A percentile compares a stretch with the other conserved stretches of the same genome.
Evolutionary conservation across 129 eudicot genomes (phyloP).

Genomic region (Lonicera japonica): DNA sequence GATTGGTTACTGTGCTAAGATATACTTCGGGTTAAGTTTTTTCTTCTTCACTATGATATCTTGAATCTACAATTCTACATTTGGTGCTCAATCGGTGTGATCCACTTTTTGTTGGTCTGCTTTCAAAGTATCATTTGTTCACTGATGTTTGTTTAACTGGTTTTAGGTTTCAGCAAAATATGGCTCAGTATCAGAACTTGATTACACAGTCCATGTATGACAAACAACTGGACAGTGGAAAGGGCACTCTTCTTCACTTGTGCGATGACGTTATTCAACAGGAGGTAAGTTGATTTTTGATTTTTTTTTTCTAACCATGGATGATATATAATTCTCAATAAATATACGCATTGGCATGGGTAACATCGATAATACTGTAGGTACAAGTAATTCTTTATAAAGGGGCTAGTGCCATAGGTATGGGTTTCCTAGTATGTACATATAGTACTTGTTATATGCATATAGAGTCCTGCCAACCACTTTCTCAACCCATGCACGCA

Average conservation of each 20-base stretch:
- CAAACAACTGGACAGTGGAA: conserved; percentile 96
- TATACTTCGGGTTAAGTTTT: conserved; percentile 67
- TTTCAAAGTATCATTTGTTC: not conserved
- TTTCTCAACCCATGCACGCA: no score
- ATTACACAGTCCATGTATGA: conserved; percentile 98
- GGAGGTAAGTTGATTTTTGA: conserved; percentile 50
- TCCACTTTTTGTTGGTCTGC: not conserved
- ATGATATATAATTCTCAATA: no score
- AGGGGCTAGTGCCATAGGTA: no score
- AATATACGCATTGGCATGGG: no score
- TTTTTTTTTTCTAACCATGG: not conserved
- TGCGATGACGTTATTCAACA: conserved; percentile 99
- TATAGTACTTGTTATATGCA: no score
- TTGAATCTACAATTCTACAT: not conserved
- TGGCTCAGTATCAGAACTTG: conserved; percentile 77
- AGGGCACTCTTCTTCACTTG: conserved; percentile 96
- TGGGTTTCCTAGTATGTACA: no score
- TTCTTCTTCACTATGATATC: not conserved
- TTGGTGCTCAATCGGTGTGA: not conserved
- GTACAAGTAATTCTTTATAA: no score
- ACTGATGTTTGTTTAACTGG: not conserved
- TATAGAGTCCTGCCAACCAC: no score
- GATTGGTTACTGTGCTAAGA: conserved; percentile 89
- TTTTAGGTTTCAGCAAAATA: conserved; percentile 79
- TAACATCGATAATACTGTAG: no score